A percentile compares a stretch with the other conserved stretches of the same genome.
These are phyloP conservation scores for Colletotrichum sp. DNA, from an alignment of 2,329 filamentous ascomycete genomes.

Conservation along the genomic window DNA sequence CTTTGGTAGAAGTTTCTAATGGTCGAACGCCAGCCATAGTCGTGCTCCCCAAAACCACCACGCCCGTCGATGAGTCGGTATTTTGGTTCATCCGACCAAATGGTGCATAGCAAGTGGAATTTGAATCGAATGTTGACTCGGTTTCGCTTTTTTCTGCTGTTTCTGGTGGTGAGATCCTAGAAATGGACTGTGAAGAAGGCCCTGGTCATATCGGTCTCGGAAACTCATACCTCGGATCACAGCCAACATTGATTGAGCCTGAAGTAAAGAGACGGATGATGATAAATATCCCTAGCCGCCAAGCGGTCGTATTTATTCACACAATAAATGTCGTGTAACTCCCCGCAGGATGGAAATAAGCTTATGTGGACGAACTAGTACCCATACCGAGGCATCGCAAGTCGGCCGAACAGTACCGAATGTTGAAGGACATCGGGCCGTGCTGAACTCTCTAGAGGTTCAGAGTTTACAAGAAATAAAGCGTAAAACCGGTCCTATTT, in stretches of 20 bases:
- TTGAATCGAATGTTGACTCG: background rate
- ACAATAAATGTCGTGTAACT: background rate
- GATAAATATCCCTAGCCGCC: no score
- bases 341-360: background rate
- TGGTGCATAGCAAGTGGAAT: background rate
- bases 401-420: background rate
- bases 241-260: background rate
- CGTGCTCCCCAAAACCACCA: background rate
- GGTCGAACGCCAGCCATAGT: background rate
- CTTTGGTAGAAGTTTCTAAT: background rate
- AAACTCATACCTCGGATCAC: background rate
- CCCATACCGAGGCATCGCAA: background rate
- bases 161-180: background rate
- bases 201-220: background rate
- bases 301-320: background rate
- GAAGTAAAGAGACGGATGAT: background rate
- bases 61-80: background rate
- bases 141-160: background rate
- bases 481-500: background rate
- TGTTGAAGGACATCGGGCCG: background rate
- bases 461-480: background rate
- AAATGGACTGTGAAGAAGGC: background rate
- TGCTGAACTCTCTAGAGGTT: background rate
- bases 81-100: background rate
- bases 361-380: background rate